Base-by-base conservation (phyloP, 768 basidiomycete species). In the Pleurotus salmoneostramineus region DNA sequence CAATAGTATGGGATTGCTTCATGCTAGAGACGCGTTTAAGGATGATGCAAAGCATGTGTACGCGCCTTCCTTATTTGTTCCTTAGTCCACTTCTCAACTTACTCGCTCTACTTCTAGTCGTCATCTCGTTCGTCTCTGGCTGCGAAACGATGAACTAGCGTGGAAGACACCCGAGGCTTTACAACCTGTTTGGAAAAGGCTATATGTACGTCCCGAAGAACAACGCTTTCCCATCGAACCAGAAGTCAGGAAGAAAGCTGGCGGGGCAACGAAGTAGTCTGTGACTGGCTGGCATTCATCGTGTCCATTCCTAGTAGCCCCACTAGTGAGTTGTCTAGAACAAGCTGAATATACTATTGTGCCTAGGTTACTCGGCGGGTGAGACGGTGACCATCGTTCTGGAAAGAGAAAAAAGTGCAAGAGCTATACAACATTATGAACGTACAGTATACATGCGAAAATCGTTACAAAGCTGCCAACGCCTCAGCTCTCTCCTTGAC, bases 161-260 rank as follows among this genome's bases (percentile, higher is more conserved):
- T 76, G 73, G 74, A 68, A 72, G 56, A 67, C 71, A 2, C 73
- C 72, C 33, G 56, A 64, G 37, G 66, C 67, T 7, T 63, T 77
- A 15, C 65, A 72, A 58, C 63, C 65, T n/a, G 64, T 62, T n/a
- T 77, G 74, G 75, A 58, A 68, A 58, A 64, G 63, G 49, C 65
- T 73, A 32, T 76, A 74, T 35, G 68, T 63, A 3, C 59, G 64
- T 43, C 68, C 71, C 1, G 72, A 75, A 31, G 65, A 70, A 27
- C 75, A 77, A 57, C 65, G 68, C 0, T 75, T 77, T 61, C 71
- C 73, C 0, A 21, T 71, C 27, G 73, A 77, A 17, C 72, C 74
- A 4, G 71, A 72, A 35, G 69, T 77, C 31, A 58, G 69, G 42
- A 60, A 63, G 15, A 63, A 11, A 11, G 56, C 56, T 3, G 62